Evolutionary conservation across 2,329 filamentous ascomycete genomes (phyloP), one percentile per base, ranked within the genome.

Genomic region (Ophiostoma novo-ulmi): DNA sequence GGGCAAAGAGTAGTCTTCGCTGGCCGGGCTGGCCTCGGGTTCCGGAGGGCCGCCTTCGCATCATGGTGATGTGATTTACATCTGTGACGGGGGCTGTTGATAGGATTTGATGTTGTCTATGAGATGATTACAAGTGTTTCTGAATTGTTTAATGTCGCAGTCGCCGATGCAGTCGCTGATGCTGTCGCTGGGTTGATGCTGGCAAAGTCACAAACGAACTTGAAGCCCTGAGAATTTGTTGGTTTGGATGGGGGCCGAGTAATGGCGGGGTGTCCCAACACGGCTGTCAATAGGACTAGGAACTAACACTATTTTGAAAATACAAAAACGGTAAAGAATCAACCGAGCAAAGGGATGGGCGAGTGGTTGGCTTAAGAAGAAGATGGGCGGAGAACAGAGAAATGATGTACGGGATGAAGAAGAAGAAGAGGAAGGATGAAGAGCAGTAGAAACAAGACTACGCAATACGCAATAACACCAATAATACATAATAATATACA

Each of bases 31-130:
- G 84, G 81, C 66, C 44, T n/a, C 65, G 70, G 44, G 58, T 66
- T 26, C 85, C 85, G 77, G 84, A 84, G 79, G 87, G 87, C 83
- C 87, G 87, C 83, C 87, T 86, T 85, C 85, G 88, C 83, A 86
- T 82, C 87, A 89, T 90, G 73, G 76, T 82, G 80, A 74, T 61
- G 13, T 22, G 22, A 48, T 72, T 72, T 39, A 72, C 71, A 72
- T 72, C 63, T 69, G 68, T 67, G 20, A 39, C 14, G 36, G 35
- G 26, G 63, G 11, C 41, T 17, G 63, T 6, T 58, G 63, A 39
- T 38, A 17, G 35, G 8, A 58, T 26, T 31, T 31, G 31, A 31
- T 31, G 17, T 1, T n/a, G 44, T 48, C 2, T 48, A 17, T 48
- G 4, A 20, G 35, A 20, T 31, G 31, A 13, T 5, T 22, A 26